A percentile compares a stretch with the other conserved stretches of the same genome.
Conservation (phyloP, 2,329 filamentous ascomycete species). For the Dactylellina leptospora region DNA sequence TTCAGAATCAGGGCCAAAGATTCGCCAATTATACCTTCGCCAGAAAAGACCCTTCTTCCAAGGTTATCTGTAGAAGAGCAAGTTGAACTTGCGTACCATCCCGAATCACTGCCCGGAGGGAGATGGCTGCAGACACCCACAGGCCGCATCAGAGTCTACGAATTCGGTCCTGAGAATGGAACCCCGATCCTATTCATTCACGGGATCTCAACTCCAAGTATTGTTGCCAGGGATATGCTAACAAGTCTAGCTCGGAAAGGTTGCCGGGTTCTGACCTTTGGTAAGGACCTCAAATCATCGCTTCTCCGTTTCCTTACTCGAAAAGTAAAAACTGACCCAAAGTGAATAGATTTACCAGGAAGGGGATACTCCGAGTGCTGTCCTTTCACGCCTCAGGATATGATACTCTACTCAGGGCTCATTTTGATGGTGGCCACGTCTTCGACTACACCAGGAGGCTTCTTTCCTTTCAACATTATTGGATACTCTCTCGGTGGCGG, state of each 20-base stretch:
- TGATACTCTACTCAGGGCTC: slow-evolving; percentile 71
- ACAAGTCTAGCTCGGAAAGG: slow-evolving; percentile 70
- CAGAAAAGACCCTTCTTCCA: slow-evolving; percentile 59
- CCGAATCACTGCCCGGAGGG: slow-evolving; percentile 73
- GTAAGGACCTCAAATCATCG: slow-evolving; percentile 61
- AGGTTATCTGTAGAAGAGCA: slow-evolving; percentile 60
- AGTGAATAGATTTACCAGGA: slow-evolving; percentile 72
- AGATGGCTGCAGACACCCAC: slow-evolving; percentile 76
- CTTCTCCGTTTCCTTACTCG: not conserved
- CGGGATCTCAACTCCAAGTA: slow-evolving; percentile 80
- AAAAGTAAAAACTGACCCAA: slow-evolving; percentile 12
- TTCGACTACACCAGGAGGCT: slow-evolving; percentile 69
- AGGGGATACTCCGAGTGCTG: slow-evolving; percentile 80
- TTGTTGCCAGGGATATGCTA: slow-evolving; percentile 74
- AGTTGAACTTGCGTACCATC: slow-evolving; percentile 70
- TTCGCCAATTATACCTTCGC: slow-evolving; percentile 59
- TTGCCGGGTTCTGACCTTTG: slow-evolving; percentile 81
- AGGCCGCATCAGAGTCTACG: slow-evolving; percentile 76
- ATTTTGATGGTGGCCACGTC: slow-evolving; percentile 69
- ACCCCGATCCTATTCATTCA: slow-evolving; percentile 79
- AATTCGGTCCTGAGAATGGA: slow-evolving; percentile 78
- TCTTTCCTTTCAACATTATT: slow-evolving; percentile 70
- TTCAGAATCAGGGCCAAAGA: slow-evolving; percentile 10
- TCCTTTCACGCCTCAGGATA: slow-evolving; percentile 68
- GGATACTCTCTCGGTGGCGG: slow-evolving; percentile 85